Evolutionary conservation across 768 basidiomycete species (phyloP).

Genomic region (Tulasnella sp.): DNA sequence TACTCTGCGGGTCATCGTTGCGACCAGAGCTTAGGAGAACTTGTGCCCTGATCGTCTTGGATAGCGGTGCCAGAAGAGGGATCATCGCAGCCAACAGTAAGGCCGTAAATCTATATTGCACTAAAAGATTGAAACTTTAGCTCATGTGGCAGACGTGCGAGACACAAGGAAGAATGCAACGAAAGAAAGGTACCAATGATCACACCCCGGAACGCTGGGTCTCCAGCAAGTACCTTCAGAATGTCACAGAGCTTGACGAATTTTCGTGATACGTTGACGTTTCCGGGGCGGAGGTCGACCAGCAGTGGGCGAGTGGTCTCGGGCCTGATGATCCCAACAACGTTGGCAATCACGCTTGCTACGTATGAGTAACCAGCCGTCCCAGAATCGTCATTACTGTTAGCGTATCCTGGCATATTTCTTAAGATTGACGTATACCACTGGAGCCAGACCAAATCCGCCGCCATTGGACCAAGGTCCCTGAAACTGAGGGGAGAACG

Average conservation of each 20-base stretch:
- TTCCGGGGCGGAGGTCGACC: not conserved
- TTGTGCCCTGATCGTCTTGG: constrained; percentile 39
- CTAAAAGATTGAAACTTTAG: too few relatives aligned
- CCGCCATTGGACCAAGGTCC: constrained; percentile 57
- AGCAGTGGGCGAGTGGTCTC: constrained; percentile 25
- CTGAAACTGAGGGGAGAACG: constrained; percentile 2
- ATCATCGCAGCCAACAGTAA: constrained; percentile 8
- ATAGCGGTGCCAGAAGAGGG: constrained; percentile 40
- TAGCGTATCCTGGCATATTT: too few relatives aligned
- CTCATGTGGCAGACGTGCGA: too few relatives aligned
- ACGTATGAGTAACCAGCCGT: too few relatives aligned
- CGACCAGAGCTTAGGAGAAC: constrained; percentile 34
- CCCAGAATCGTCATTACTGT: too few relatives aligned
- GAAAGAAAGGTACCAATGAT: constrained; percentile 47
- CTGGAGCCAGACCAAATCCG: constrained; percentile 59
- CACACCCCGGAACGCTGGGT: constrained; percentile 53
- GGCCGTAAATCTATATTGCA: too few relatives aligned
- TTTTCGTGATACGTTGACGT: constrained; percentile 42
- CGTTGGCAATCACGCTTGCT: too few relatives aligned
- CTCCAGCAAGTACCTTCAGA: constrained; percentile 44
- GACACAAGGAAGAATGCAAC: too few relatives aligned
- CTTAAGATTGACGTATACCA: constrained; percentile 37
- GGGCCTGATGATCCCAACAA: too few relatives aligned
- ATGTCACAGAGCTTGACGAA: constrained; percentile 50
- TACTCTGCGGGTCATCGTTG: not conserved